Percentiles rank a stretch among this genome's conserved stretches.
Conservation (phyloP, 2,329 filamentous ascomycete genomes). For the Epichloe sp. region DNA sequence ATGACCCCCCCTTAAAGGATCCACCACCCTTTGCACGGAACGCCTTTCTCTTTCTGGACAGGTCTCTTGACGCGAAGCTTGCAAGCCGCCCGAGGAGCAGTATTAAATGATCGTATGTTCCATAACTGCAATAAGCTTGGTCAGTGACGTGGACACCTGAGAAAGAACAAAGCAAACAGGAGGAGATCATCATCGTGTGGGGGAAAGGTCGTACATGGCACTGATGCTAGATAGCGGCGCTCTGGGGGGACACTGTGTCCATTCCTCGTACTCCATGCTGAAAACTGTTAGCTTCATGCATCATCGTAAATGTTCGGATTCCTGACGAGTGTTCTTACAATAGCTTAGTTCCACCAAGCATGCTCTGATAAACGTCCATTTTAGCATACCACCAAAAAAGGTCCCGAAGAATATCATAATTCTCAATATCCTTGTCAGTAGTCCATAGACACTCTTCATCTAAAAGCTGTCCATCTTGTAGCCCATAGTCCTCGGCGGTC, state of each 20-base stretch:
- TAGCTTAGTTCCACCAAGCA: slow-evolving; percentile 71
- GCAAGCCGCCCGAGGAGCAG: slow-evolving; percentile 69
- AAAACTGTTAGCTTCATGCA: slow-evolving; percentile 10
- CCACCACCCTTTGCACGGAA: slow-evolving; percentile 20
- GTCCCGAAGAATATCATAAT: slow-evolving; percentile 71
- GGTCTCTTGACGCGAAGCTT: slow-evolving; percentile 65
- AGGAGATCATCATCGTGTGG: not conserved
- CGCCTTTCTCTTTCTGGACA: slow-evolving; percentile 61
- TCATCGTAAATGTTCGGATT: not conserved
- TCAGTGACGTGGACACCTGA: slow-evolving; percentile 6
- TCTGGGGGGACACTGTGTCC: slow-evolving; percentile 85
- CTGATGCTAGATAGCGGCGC: slow-evolving; percentile 65
- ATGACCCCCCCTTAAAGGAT: slow-evolving; percentile 17
- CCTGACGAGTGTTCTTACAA: slow-evolving; percentile 41
- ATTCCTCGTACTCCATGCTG: slow-evolving; percentile 67
- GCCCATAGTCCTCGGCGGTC: slow-evolving; percentile 24
- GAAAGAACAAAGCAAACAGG: slow-evolving; percentile 4
- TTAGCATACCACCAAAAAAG: slow-evolving; percentile 90
- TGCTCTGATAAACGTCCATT: slow-evolving; percentile 84
- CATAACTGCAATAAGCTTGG: slow-evolving; percentile 46
- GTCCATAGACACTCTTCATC: slow-evolving; percentile 11
- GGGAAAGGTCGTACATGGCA: slow-evolving; percentile 43
- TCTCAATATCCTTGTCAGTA: slow-evolving; percentile 56
- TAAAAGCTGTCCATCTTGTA: slow-evolving; percentile 16
- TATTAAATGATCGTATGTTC: slow-evolving; percentile 77